Evolutionary conservation across 805 yeast species (phyloP), one percentile per base, ranked within the genome.

Genomic region (Myxozyma geophila): DNA sequence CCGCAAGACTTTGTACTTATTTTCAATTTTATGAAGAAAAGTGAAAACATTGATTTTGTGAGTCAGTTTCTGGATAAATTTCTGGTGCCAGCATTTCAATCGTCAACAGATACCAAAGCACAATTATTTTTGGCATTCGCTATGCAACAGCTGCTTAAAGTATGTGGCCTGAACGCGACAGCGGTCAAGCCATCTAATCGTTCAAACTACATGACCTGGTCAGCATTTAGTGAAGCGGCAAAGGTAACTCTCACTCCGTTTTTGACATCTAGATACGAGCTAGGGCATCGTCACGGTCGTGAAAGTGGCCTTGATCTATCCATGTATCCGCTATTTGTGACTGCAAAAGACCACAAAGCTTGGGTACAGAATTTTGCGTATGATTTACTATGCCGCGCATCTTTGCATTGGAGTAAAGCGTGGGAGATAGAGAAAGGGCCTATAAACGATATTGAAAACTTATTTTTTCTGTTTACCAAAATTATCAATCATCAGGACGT

Each of bases 61-160:
- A 78, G 84, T 2, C 80, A 82, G 69, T 84, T 92, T 54, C 78
- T 92, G 40, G 87, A 89, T 64, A 81, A 83, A 59, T 80, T 85
- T 63, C 79, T 95, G n/a, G 88, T 92, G 8, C 91, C 90, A 40
- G 85, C 91, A 0, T 92, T 92, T 75, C 87, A 96, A 85, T 92
- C 97, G 0, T 88, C 97, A 1, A 89, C 88, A 40, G 92, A 92
- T 72, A 97, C 98, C 0, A 83, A 85, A 23, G 84, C 85, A 54
- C 99, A 95, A 74, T 80, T 89, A 62, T 89, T 88, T 72, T 81
- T 92, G 41, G 97, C 97, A 0, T 88, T 84, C 74, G 88, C 93
- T 0, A 90, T 95, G 84, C 99, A 95, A 74, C 95, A 91, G 67
- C 86, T 87, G 54, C 76, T 95, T 57, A 85, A 85, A 67, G 81